Evolutionary conservation across 148 eudicot genomes (phyloP).

Genomic region (Persicaria maculosa): DNA sequence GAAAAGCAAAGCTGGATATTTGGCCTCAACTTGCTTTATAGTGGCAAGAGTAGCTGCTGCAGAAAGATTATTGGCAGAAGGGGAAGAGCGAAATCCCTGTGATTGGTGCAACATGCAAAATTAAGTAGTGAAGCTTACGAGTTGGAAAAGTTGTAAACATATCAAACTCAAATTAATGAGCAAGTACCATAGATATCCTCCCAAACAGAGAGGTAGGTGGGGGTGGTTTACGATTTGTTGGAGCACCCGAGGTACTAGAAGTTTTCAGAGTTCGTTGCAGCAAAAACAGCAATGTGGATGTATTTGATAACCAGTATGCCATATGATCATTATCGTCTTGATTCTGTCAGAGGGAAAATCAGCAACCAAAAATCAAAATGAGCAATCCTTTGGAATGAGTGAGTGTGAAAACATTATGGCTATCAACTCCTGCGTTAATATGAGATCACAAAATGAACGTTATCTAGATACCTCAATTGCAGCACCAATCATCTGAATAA

Average conservation of each 20-base stretch:
- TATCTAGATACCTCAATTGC: constrained; percentile 75
- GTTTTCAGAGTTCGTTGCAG: constrained; percentile 76
- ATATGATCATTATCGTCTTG: constrained; percentile 80
- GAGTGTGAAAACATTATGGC: not conserved
- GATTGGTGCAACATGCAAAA: not conserved
- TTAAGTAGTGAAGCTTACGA: not conserved
- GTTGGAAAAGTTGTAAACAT: not conserved
- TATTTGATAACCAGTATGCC: constrained; percentile 97
- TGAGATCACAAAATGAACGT: not conserved
- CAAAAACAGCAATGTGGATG: constrained; percentile 80
- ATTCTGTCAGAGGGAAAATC: constrained; percentile 38
- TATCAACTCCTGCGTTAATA: not conserved
- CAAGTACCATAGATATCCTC: constrained; percentile 90
- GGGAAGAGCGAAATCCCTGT: constrained; percentile 93
- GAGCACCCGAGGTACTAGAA: constrained; percentile 46
- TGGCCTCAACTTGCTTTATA: constrained; percentile 89
- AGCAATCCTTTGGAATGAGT: not conserved
- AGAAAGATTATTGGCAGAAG: constrained; percentile 57
- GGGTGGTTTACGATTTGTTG: constrained; percentile 66
- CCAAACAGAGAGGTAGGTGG: constrained; percentile 89
- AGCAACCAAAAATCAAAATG: not conserved
- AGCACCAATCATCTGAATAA: constrained; percentile 92
- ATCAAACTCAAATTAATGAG: constrained; percentile 3
- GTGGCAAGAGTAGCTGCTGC: constrained; percentile 61
- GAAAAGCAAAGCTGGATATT: constrained; percentile 95